Percentiles rank a stretch among this genome's conserved stretches.
Conservation (phyloP, 2,329 filamentous ascomycete species). For the Elsinoe batatas region DNA sequence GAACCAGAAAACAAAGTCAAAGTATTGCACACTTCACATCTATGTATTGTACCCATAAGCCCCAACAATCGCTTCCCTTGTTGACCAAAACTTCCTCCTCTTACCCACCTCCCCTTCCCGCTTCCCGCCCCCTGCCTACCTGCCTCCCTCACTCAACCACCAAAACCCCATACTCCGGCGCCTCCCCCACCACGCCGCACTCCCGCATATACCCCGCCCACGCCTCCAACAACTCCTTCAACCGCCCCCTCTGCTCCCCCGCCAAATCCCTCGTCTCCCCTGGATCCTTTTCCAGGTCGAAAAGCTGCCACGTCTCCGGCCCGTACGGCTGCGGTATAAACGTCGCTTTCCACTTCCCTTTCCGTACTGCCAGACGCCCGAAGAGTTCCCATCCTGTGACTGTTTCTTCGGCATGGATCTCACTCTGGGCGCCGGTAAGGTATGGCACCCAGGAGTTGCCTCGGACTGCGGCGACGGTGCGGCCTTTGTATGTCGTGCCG, state of each 20-base stretch:
- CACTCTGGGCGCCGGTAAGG: constrained; percentile 3
- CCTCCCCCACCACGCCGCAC: constrained; percentile 22
- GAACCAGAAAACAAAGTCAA: too few species aligned
- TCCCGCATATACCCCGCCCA: constrained; percentile 25
- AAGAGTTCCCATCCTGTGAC: constrained; percentile 29
- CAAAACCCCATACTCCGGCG: constrained; percentile 17
- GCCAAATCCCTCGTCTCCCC: constrained; percentile 27
- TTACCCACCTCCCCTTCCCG: too few species aligned
- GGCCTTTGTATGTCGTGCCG: constrained; percentile 21
- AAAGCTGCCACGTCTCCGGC: constrained; percentile 28
- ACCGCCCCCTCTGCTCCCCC: constrained; percentile 20
- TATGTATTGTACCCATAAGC: too few species aligned
- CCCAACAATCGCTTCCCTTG: too few species aligned
- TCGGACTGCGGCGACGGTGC: constrained; percentile 26
- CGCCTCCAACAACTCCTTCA: constrained; percentile 23
- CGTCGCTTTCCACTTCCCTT: constrained; percentile 29
- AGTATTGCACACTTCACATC: too few species aligned
- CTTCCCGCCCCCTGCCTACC: too few species aligned
- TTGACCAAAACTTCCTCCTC: too few species aligned
- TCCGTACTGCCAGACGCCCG: constrained; percentile 27
- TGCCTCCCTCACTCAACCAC: constrained; percentile 16
- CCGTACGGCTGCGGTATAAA: constrained; percentile 25
- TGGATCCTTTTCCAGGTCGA: constrained; percentile 25
- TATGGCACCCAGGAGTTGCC: constrained; percentile 25
- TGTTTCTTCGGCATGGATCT: constrained; percentile 21